Conservation (phyloP, 345 rosid species). For the Microthlaspi erraticum region DNA sequence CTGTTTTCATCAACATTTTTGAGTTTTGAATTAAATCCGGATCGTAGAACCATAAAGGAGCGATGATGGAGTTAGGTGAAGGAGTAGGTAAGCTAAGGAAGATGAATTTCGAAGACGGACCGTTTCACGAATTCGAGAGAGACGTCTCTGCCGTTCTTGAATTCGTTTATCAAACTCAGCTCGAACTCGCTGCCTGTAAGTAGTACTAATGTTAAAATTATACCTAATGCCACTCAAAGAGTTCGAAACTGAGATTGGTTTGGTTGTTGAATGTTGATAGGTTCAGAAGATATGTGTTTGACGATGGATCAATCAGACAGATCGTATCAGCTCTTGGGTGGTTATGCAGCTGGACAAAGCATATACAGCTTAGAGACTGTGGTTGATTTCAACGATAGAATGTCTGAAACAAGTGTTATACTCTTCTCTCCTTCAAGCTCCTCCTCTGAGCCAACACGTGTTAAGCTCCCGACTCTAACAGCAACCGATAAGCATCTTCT, state of each 20-base stretch:
- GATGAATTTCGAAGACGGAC: conserved; percentile 73
- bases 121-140: conserved; percentile 71
- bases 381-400: conserved; percentile 41
- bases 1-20: conserved; percentile 1
- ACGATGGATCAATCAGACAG: conserved; percentile 85
- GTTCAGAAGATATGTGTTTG: conserved; percentile 73
- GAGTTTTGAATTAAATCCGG: not conserved
- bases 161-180: conserved; percentile 82
- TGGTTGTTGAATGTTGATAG: conserved; percentile 41
- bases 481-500: conserved; percentile 45
- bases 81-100: conserved; percentile 85
- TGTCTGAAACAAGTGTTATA: conserved; percentile 45
- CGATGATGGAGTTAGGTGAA: conserved; percentile 97
- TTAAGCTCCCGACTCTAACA: conserved; percentile 65
- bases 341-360: conserved; percentile 77
- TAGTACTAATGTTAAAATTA: no score
- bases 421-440: conserved; percentile 55
- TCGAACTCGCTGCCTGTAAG: conserved; percentile 91
- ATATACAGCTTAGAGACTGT: conserved; percentile 59
- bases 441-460: conserved; percentile 44
- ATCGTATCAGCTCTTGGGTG: conserved; percentile 84
- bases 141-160: conserved; percentile 75
- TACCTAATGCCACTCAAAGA: not conserved
- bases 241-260: not conserved
- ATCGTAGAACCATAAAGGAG: conserved; percentile 82